Base-by-base conservation (phyloP, 805 yeast species). In the Blastobotrys robertii region DNA sequence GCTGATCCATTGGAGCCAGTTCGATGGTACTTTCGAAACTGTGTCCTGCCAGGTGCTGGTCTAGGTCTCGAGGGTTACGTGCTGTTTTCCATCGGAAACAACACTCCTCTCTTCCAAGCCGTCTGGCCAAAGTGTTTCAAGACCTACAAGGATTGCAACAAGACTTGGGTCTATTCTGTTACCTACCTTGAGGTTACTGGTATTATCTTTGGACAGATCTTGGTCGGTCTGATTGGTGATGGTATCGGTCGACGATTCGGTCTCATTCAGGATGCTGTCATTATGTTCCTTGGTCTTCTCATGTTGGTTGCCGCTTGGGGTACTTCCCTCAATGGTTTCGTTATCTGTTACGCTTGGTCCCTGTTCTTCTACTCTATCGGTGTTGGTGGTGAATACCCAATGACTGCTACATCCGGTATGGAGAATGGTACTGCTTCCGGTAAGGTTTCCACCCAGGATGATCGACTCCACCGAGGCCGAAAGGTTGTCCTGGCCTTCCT, bases 351-450 rank as follows among this genome's bases (percentile, higher is more conserved):
- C 50, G 64, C 66, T 11, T 63, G 65, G 65, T 59, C 65, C 5
- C 67, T 77, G 42, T 79, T 77, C 44, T 71, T 74, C 55, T 63
- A 63, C 58, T 56, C 63, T 30, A 48, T 63, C 32, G 79, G 81
- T 51, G 76, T 77, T 46, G 84, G 83, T 48, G 83, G 81, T 22
- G 84, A 78, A 54, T 78, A 78, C 55, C 83, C 84, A 8, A 71
- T 77, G 49, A 73, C 79, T 39, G 77, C 81, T 3, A 74, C 79
- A 7, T 64, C 76, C 28, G 80, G 81, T 12, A 72, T 72, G 61
- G 84, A 78, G 59, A 74, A 77, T 31, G 77, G 79, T 2, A 73
- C 53, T 29, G 46, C 44, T 39, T 52, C 54, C 34, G 13, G 42
- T 5, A 32, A 34, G 2, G 36, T 39, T 12, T 56, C 59, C 37